Evolutionary conservation across 768 basidiomycete species (phyloP).

Genomic region (Steccherinum ochraceum): DNA sequence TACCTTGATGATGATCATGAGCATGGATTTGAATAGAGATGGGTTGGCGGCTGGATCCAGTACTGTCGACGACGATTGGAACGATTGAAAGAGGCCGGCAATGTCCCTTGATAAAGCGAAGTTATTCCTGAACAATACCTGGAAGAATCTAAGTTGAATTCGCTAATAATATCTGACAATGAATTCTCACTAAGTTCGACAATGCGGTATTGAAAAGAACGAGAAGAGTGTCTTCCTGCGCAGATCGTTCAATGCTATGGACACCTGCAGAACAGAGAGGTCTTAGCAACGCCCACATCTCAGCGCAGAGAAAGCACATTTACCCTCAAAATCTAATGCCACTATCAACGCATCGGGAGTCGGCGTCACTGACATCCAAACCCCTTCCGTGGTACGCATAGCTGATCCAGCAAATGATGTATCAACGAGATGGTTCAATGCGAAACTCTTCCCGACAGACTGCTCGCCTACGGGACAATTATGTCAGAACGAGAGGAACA

Average conservation of each 20-base stretch:
- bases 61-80: conserved; percentile 52
- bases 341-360: conserved; percentile 48
- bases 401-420: conserved; percentile 63
- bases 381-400: conserved; percentile 60
- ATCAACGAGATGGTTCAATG: conserved; percentile 54
- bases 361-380: conserved; percentile 64
- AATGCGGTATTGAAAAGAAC: conserved; percentile 62
- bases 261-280: conserved; percentile 41
- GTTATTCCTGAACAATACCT: conserved; percentile 64
- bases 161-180: neutral
- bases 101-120: conserved; percentile 58
- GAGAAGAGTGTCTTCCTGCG: conserved; percentile 57
- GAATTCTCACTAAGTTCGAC: conserved; percentile 45
- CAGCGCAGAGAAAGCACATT: neutral
- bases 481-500: no score
- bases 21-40: conserved; percentile 48
- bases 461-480: conserved; percentile 54
- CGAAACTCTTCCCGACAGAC: conserved; percentile 56
- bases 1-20: conserved; percentile 62
- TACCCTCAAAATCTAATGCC: conserved; percentile 61
- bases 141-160: neutral
- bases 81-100: conserved; percentile 53
- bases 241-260: conserved; percentile 56
- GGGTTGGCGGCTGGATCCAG: conserved; percentile 55
- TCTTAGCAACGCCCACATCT: neutral